Conservation (phyloP, 441 rosid species). For the Pelargonium fulgidum region DNA sequence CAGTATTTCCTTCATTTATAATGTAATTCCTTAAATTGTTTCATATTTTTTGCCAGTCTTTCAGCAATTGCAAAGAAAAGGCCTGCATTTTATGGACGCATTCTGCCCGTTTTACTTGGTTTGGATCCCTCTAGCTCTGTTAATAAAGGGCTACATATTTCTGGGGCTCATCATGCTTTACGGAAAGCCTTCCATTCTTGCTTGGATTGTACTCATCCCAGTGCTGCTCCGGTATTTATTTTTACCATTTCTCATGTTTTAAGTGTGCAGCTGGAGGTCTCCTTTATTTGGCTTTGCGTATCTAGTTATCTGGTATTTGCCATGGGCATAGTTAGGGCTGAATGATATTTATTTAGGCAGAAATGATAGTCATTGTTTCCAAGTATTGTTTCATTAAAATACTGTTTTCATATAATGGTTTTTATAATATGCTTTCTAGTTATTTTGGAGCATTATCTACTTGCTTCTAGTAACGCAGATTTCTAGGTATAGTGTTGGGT, state of each 20-base stretch:
- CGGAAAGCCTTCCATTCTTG: conserved; percentile 68
- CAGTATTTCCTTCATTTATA: neutral
- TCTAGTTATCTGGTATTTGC: neutral
- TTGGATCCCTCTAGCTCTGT: conserved; percentile 67
- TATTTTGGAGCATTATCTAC: too few relatives aligned
- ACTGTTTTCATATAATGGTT: neutral
- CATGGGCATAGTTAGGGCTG: neutral
- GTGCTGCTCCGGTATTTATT: conserved; percentile 89
- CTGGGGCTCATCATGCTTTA: conserved; percentile 64
- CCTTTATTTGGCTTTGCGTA: neutral
- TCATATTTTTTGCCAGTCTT: conserved; percentile 48
- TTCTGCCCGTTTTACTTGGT: conserved; percentile 87
- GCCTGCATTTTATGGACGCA: conserved; percentile 87
- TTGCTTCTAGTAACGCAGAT: too few relatives aligned
- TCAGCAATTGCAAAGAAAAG: conserved; percentile 83
- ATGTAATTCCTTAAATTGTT: conserved; percentile 15
- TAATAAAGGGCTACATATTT: conserved; percentile 55
- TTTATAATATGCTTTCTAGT: too few relatives aligned
- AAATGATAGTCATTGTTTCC: neutral
- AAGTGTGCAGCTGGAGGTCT: neutral
- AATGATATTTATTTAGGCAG: neutral
- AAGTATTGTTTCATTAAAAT: neutral
- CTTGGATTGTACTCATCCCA: conserved; percentile 82
- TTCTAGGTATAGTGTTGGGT: too few relatives aligned
- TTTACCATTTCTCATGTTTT: neutral